These are phyloP conservation scores for Cronartium ribicola DNA, from an alignment of 1,284 basidiomycete genomes.

Conservation along the genomic window DNA sequence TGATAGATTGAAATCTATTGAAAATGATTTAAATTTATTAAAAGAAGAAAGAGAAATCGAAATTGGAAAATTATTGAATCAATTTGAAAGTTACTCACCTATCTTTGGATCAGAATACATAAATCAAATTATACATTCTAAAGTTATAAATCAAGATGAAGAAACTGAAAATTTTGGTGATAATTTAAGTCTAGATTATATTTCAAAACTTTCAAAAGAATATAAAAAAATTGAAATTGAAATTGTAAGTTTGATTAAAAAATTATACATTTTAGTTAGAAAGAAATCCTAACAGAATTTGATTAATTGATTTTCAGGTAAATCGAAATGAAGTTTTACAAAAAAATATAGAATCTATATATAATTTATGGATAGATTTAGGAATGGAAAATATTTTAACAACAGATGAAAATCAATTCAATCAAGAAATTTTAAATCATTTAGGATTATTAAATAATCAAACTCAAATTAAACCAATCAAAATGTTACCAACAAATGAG, in stretches of 20 bases:
- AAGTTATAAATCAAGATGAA: slow-evolving; percentile 1
- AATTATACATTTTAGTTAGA: too few relatives aligned
- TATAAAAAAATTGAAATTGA: slow-evolving; percentile 14
- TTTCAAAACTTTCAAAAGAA: slow-evolving; percentile 12
- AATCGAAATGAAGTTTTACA: not conserved
- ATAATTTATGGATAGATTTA: slow-evolving; percentile 28
- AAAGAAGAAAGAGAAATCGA: slow-evolving; percentile 26
- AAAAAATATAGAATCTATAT: slow-evolving; percentile 14
- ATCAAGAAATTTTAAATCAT: too few relatives aligned
- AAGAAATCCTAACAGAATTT: not conserved
- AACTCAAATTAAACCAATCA: not conserved
- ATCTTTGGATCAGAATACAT: slow-evolving; percentile 20
- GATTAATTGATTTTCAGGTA: not conserved
- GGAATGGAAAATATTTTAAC: not conserved
- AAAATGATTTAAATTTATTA: slow-evolving; percentile 7
- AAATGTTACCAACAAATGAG: slow-evolving; percentile 22
- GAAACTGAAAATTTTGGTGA: slow-evolving; percentile 16
- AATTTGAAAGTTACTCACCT: slow-evolving; percentile 21
- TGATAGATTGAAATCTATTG: slow-evolving; percentile 9
- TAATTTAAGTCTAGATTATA: slow-evolving; percentile 26
- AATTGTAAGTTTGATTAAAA: not conserved
- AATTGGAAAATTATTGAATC: slow-evolving; percentile 17
- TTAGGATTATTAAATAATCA: too few relatives aligned
- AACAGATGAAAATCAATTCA: too few relatives aligned
- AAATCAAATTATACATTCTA: slow-evolving; percentile 10